A percentile compares a stretch with the other conserved stretches of the same genome.
Evolutionary conservation across 345 rosid species (phyloP).

Genomic region (Syzygium aqueum): DNA sequence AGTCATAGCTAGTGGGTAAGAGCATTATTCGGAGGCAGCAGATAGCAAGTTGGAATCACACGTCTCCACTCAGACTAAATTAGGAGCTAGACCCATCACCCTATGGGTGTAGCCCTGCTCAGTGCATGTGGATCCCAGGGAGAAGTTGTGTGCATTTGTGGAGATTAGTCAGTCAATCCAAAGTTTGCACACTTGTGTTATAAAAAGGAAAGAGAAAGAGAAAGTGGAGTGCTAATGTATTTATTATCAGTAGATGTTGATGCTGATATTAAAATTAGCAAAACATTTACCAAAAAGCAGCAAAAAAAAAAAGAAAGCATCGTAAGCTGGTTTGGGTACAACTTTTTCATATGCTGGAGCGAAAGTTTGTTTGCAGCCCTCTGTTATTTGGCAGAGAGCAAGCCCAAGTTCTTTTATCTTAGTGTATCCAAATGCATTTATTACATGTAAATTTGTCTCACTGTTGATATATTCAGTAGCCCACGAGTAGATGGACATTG

Average conservation of each 20-base stretch:
- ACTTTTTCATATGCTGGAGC: not conserved
- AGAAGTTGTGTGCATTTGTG: not conserved
- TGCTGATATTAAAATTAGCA: not conserved
- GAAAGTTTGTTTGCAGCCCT: not conserved
- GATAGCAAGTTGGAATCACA: not conserved
- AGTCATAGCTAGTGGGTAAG: not conserved
- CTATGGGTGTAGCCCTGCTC: not conserved
- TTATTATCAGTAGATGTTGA: not conserved
- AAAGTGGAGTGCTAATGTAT: not conserved
- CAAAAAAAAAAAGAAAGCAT: not conserved
- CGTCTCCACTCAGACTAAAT: not conserved
- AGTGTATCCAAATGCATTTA: not conserved
- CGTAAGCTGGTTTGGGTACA: not conserved
- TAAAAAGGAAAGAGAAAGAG: not conserved
- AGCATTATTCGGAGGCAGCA: not conserved
- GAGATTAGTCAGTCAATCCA: not conserved
- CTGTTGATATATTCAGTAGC: not conserved
- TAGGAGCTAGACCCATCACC: not conserved
- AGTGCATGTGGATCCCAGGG: not conserved
- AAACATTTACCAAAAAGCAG: not conserved
- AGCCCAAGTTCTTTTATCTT: not conserved
- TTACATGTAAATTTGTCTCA: not conserved
- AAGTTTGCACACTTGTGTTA: not conserved
- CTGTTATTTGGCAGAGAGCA: not conserved
- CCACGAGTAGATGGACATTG: not conserved